A percentile compares a stretch with the other conserved stretches of the same genome.
phyloP scores from a whole-genome alignment of 1,284 basidiomycete genomes.

The Phlebopus sp. region DNA sequence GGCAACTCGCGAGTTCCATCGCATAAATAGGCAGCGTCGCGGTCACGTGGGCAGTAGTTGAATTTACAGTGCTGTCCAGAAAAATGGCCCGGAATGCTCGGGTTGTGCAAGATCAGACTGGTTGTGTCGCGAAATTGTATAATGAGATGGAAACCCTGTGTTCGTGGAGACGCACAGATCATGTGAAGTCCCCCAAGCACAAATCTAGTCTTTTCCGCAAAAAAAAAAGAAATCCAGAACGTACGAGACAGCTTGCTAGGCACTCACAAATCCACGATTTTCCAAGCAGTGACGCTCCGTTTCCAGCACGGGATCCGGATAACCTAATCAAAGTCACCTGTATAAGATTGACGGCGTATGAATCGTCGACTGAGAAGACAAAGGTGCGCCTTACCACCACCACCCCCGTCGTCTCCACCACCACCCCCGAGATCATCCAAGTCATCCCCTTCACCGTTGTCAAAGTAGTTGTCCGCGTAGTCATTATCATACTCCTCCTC shows the following conservation, averaged over 20 bases:
- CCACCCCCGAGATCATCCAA: conserved; percentile 70
- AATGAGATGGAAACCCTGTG: too few species aligned
- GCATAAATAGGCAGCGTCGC: not conserved
- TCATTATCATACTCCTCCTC: conserved; percentile 85
- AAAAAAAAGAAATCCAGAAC: too few species aligned
- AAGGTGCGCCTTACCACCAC: conserved; percentile 29
- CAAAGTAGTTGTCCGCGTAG: conserved; percentile 83
- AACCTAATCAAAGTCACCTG: conserved; percentile 26
- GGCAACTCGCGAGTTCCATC: not conserved
- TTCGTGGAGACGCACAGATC: too few species aligned
- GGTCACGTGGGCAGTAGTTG: not conserved
- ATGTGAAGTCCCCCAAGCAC: too few species aligned
- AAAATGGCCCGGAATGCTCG: too few species aligned
- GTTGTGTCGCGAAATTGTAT: too few species aligned
- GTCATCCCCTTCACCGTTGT: conserved; percentile 79
- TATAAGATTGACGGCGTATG: not conserved
- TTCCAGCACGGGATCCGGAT: not conserved
- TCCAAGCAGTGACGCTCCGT: too few species aligned
- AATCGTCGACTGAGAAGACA: not conserved
- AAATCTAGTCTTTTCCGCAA: too few species aligned
- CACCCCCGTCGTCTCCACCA: conserved; percentile 60
- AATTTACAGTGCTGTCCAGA: too few species aligned
- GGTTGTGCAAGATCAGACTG: too few species aligned
- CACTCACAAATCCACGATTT: not conserved
- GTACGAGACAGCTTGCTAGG: too few species aligned